Conservation (phyloP, 2,329 filamentous ascomycete species). For the Fusarium oligoseptatum region DNA sequence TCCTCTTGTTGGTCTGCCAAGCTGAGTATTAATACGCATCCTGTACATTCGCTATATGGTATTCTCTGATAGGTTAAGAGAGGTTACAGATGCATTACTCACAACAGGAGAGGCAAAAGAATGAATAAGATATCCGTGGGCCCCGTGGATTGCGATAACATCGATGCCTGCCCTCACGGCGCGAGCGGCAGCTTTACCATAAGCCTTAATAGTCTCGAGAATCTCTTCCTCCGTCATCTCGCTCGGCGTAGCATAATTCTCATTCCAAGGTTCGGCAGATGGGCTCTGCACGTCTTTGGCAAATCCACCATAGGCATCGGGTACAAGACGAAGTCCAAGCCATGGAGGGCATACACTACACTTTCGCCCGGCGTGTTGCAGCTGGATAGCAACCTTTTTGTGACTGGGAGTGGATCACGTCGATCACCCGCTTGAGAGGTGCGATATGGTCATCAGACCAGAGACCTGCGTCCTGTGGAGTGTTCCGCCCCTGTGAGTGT, state of each 20-base stretch:
- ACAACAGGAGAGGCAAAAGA: not conserved
- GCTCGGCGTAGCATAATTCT: not conserved
- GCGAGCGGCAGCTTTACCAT: not conserved
- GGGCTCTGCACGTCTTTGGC: not conserved
- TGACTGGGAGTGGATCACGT: not conserved
- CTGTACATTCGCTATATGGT: not conserved
- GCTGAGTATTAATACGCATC: not conserved
- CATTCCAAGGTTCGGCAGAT: not conserved
- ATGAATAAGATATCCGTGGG: not conserved
- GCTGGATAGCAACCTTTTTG: conserved; percentile 1
- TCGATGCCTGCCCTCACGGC: not conserved
- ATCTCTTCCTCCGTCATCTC: not conserved
- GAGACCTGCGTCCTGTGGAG: not conserved
- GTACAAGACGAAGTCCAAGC: not conserved
- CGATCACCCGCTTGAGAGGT: not conserved
- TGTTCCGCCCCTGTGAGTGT: not conserved
- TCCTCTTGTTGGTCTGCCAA: conserved; percentile 58
- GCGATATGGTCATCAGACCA: not conserved
- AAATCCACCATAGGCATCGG: not conserved
- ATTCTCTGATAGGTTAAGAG: not conserved
- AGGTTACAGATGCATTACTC: not conserved
- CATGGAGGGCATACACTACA: not conserved
- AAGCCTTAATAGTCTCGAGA: not conserved
- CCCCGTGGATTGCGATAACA: not conserved
- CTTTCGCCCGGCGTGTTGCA: not conserved